These are phyloP conservation scores for Posidonia oceanica DNA, from an alignment of 116 monocot species.

Conservation along the genomic window DNA sequence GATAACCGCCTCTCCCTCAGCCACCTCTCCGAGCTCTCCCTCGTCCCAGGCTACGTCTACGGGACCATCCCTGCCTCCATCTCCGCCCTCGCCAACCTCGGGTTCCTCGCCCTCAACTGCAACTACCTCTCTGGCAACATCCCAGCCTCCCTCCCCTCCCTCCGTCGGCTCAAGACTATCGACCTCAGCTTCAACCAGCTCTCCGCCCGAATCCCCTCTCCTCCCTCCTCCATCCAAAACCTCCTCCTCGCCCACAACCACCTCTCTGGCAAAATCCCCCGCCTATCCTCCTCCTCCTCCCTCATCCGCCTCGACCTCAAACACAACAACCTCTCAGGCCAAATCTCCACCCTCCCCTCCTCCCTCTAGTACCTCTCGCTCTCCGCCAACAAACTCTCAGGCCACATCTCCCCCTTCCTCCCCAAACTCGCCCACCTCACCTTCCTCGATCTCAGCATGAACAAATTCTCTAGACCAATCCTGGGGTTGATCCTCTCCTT, in stretches of 20 bases:
- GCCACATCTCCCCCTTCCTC: constrained; percentile 24
- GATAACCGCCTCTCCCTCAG: too few relatives aligned
- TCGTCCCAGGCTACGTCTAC: constrained; percentile 39
- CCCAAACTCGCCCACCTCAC: constrained; percentile 20
- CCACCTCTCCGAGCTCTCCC: constrained; percentile 27
- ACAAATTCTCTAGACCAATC: constrained; percentile 38
- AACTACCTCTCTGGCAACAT: constrained; percentile 48
- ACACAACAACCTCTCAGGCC: constrained; percentile 31
- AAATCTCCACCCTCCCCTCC: constrained; percentile 12
- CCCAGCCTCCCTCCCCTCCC: constrained; percentile 10
- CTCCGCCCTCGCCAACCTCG: constrained; percentile 18
- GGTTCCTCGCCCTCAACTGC: constrained; percentile 31
- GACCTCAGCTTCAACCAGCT: constrained; percentile 46
- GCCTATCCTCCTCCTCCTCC: neutral
- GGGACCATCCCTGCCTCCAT: constrained; percentile 21
- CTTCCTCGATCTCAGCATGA: constrained; percentile 55
- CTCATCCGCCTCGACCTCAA: constrained; percentile 17
- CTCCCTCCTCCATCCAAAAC: constrained; percentile 15
- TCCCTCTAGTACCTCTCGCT: constrained; percentile 50
- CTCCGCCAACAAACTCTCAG: constrained; percentile 33
- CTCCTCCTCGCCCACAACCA: constrained; percentile 23
- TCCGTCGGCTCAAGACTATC: constrained; percentile 23
- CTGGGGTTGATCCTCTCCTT: constrained; percentile 33
- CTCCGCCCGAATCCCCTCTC: constrained; percentile 24
- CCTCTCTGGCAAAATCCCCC: constrained; percentile 20